phyloP scores from a whole-genome alignment of 176 grass and related monocot species.

The Stipa capillata region DNA sequence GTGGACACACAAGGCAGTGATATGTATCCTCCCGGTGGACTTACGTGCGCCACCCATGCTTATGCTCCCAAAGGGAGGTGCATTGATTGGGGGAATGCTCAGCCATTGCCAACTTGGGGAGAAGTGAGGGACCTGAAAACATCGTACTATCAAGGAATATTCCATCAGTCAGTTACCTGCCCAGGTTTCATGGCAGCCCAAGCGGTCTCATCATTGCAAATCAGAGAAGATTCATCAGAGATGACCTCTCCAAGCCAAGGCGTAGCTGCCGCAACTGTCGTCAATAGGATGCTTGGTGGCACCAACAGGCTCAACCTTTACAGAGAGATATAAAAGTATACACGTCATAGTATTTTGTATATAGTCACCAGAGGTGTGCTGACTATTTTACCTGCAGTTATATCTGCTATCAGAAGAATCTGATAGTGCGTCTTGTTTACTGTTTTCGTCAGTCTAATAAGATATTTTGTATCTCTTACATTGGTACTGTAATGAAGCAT shows the following conservation, averaged over 20 bases:
- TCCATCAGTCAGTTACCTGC: constrained; percentile 43
- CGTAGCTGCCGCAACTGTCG: constrained; percentile 13
- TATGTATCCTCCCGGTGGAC: neutral
- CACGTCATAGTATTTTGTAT: constrained; percentile 21
- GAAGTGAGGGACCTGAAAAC: constrained; percentile 37
- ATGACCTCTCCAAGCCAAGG: constrained; percentile 28
- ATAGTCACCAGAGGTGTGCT: constrained; percentile 31
- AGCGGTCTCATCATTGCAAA: constrained; percentile 71
- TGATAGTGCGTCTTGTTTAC: constrained; percentile 8
- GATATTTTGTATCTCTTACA: neutral
- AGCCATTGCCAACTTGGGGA: constrained; percentile 35
- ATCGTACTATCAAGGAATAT: constrained; percentile 24
- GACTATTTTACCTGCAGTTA: constrained; percentile 18
- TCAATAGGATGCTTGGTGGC: constrained; percentile 43
- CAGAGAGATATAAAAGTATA: constrained; percentile 43
- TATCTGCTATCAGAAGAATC: constrained; percentile 10
- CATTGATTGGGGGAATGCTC: constrained; percentile 37
- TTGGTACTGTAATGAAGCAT: constrained; percentile 34
- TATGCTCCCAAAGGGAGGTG: constrained; percentile 36
- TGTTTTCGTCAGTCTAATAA: neutral
- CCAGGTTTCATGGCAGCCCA: constrained; percentile 73
- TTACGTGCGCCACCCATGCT: constrained; percentile 2
- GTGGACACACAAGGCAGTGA: neutral
- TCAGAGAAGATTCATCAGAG: constrained; percentile 44
- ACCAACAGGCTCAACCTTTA: constrained; percentile 49